These are phyloP conservation scores for Amesomyces nigricolor DNA, from an alignment of 2,329 filamentous ascomycete genomes.

Conservation along the genomic window DNA sequence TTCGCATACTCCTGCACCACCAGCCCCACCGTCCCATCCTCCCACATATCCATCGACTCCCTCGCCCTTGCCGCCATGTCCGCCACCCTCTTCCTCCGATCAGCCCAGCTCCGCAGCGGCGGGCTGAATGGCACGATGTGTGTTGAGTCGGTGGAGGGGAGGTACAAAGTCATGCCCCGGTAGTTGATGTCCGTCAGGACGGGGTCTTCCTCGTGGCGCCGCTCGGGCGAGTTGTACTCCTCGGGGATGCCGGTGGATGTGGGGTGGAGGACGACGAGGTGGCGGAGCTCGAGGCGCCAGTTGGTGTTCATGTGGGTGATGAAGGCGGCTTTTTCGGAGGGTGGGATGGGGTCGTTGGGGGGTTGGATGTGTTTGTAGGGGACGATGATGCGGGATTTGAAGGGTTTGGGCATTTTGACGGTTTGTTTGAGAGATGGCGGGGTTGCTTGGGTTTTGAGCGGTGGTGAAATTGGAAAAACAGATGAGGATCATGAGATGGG, in stretches of 20 bases:
- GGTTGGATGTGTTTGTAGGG: background rate
- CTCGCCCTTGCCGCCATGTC: slow-evolving; percentile 60
- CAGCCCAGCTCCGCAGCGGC: slow-evolving; percentile 60
- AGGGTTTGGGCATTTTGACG: slow-evolving; percentile 3
- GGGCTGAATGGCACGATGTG: slow-evolving; percentile 61
- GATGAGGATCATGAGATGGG: background rate
- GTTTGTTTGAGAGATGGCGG: background rate
- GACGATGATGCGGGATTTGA: slow-evolving; percentile 14
- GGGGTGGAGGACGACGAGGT: slow-evolving; percentile 71
- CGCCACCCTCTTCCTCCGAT: slow-evolving; percentile 65
- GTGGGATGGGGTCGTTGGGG: no score
- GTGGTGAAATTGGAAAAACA: background rate
- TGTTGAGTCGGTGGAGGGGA: slow-evolving; percentile 41
- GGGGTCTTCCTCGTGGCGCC: slow-evolving; percentile 31
- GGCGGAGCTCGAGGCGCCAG: slow-evolving; percentile 66
- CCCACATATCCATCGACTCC: slow-evolving; percentile 49
- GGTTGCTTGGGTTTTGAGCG: background rate
- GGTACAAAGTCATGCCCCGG: slow-evolving; percentile 52
- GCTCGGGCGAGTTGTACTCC: slow-evolving; percentile 38
- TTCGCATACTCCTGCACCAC: slow-evolving; percentile 37
- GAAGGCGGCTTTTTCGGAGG: slow-evolving; percentile 37
- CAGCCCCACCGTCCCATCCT: slow-evolving; percentile 37
- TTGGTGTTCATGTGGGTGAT: slow-evolving; percentile 83
- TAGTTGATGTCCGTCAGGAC: slow-evolving; percentile 61
- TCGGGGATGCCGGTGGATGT: slow-evolving; percentile 41